Percentiles rank a stretch among this genome's conserved stretches.
These are phyloP conservation scores for Neofusicoccum ribis DNA, from an alignment of 2,329 filamentous ascomycete species.

Conservation along the genomic window DNA sequence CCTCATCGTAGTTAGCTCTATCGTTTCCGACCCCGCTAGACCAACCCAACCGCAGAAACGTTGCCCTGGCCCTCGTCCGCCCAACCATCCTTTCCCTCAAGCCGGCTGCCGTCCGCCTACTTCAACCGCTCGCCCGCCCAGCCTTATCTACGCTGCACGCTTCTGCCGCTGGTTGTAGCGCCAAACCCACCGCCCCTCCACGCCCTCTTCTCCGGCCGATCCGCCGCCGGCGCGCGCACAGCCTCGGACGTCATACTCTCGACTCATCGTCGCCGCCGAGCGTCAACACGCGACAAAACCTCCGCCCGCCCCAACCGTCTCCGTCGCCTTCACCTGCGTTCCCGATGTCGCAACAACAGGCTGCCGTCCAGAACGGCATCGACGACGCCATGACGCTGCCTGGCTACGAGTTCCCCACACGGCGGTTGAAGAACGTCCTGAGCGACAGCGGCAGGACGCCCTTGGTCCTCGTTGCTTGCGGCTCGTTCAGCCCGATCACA, in stretches of 20 bases:
- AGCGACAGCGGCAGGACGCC: conserved; percentile 56
- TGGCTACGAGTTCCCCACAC: conserved; percentile 62
- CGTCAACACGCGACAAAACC: conserved; percentile 3
- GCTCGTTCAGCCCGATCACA: conserved; percentile 71
- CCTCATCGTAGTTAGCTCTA: neutral
- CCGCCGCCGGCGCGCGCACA: conserved; percentile 16
- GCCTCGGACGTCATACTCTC: conserved; percentile 19
- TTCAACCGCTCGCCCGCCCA: conserved; percentile 6
- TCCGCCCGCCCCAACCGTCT: neutral
- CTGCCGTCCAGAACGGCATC: conserved; percentile 27
- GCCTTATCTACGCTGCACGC: neutral
- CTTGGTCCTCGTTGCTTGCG: conserved; percentile 68
- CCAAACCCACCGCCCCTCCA: neutral
- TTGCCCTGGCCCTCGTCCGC: conserved; percentile 3
- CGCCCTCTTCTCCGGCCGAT: conserved; percentile 17
- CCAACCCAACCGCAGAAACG: neutral
- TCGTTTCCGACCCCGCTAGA: conserved; percentile 16
- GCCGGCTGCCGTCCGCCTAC: conserved; percentile 3
- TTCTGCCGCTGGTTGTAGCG: neutral
- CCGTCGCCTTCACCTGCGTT: neutral
- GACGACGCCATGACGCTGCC: conserved; percentile 37
- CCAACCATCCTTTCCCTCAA: conserved; percentile 4
- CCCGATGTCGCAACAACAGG: conserved; percentile 14
- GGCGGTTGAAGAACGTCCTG: conserved; percentile 59
- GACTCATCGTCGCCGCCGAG: conserved; percentile 16